Percentiles rank a stretch among this genome's conserved stretches.
Evolutionary conservation across 164 flowering plant species (phyloP).

Genomic region (Aristolochia californica): DNA sequence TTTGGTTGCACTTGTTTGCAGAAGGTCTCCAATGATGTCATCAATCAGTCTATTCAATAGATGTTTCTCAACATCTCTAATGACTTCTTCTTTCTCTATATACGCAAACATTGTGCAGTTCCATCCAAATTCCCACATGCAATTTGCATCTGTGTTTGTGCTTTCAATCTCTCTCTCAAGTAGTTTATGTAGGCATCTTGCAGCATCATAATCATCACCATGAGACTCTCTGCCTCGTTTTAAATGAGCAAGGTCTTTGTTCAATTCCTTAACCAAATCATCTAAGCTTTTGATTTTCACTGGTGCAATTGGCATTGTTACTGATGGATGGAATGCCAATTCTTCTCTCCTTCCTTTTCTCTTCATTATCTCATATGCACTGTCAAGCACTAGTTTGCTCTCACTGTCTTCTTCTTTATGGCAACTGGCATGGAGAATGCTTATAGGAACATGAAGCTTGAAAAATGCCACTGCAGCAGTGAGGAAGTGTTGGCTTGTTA

Average conservation of each 20-base stretch:
- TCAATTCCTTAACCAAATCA: constrained; percentile 51
- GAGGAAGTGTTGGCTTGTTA: constrained; percentile 50
- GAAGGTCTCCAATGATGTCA: constrained; percentile 38
- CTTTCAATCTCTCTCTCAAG: constrained; percentile 45
- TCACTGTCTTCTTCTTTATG: constrained; percentile 21
- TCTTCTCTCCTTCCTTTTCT: constrained; percentile 65
- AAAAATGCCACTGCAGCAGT: constrained; percentile 82
- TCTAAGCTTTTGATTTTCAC: constrained; percentile 36
- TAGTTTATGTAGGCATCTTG: constrained; percentile 37
- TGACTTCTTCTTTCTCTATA: constrained; percentile 43
- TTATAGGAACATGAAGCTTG: constrained; percentile 54
- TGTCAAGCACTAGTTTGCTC: constrained; percentile 41
- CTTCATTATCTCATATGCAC: constrained; percentile 64
- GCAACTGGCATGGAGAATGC: constrained; percentile 31
- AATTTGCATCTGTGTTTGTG: constrained; percentile 40
- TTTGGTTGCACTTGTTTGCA: constrained; percentile 4
- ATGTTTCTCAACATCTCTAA: constrained; percentile 50
- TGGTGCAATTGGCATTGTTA: constrained; percentile 13
- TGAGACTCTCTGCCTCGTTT: constrained; percentile 23
- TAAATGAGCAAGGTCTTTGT: constrained; percentile 41
- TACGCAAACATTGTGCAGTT: constrained; percentile 20
- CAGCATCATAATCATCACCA: constrained; percentile 20
- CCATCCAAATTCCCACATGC: constrained; percentile 93
- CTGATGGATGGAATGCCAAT: constrained; percentile 27
- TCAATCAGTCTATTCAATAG: constrained; percentile 51